Conservation (phyloP, 2,329 filamentous ascomycete species). For the Zopfia rhizophila region DNA sequence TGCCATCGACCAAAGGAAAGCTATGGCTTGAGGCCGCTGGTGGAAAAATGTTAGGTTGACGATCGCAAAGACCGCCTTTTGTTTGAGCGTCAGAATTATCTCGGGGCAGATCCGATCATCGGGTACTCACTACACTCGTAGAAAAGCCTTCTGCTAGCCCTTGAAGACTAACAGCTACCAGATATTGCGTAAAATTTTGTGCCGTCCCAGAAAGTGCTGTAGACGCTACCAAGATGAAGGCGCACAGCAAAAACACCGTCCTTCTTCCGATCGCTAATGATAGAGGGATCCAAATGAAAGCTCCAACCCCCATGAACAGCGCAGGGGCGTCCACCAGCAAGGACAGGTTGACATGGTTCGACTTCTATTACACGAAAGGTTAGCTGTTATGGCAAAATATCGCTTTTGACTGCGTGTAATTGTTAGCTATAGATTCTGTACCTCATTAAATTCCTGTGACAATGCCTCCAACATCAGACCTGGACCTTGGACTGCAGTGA, state of each 20-base stretch:
- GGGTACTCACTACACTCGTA: conserved; percentile 35
- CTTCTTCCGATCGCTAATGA: conserved; percentile 43
- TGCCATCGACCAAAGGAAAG: conserved; percentile 35
- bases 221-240: conserved; percentile 30
- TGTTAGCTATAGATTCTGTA: too few species aligned
- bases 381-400: too few species aligned
- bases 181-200: conserved; percentile 30
- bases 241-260: conserved; percentile 40
- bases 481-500: conserved; percentile 31
- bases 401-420: too few species aligned
- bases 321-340: conserved; percentile 30
- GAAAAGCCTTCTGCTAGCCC: conserved; percentile 37
- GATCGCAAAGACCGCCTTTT: conserved; percentile 37
- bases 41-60: conserved; percentile 48
- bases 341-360: too few species aligned
- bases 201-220: conserved; percentile 27
- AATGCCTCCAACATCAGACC: conserved; percentile 29
- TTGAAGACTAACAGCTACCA: conserved; percentile 32
- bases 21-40: conserved; percentile 42
- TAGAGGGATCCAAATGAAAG: conserved; percentile 43
- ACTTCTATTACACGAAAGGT: too few species aligned
- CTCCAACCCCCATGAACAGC: conserved; percentile 39
- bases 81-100: not conserved
- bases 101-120: not conserved
- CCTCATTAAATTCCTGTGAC: too few species aligned